phyloP scores from a whole-genome alignment of 371 early-diverging fungal species.

The Mortierella sp. region DNA sequence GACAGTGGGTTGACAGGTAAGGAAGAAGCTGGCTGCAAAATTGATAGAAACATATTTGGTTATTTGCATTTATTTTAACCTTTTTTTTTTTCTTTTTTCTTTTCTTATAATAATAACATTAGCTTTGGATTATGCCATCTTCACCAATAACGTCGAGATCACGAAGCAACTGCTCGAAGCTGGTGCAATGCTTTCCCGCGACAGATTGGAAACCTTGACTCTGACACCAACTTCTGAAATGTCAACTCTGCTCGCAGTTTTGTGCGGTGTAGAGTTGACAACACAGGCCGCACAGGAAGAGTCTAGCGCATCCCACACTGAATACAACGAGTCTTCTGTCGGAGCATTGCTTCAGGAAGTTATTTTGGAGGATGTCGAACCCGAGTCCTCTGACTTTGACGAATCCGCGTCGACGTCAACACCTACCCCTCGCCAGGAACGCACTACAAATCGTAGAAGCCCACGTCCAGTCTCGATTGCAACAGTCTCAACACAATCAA shows the following conservation, averaged over 20 bases:
- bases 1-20: conserved; percentile 45
- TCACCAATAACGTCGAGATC: conserved; percentile 39
- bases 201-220: conserved; percentile 17
- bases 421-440: conserved; percentile 4
- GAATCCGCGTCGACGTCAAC: background rate
- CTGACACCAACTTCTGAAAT: conserved; percentile 29
- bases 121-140: conserved; percentile 50
- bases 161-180: conserved; percentile 28
- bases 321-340: conserved; percentile 22
- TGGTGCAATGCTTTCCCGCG: conserved; percentile 35
- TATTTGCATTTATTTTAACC: background rate
- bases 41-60: background rate
- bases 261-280: conserved; percentile 27
- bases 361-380: conserved; percentile 18
- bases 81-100: background rate
- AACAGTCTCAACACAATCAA: conserved; percentile 27
- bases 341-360: conserved; percentile 26
- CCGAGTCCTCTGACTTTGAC: background rate
- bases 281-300: background rate
- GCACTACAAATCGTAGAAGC: background rate
- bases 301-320: background rate
- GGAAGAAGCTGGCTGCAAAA: background rate
- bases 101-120: background rate
- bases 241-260: conserved; percentile 11
- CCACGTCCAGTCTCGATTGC: conserved; percentile 30